These are phyloP conservation scores for Smithsoniella earleae DNA, from an alignment of 163 green algal genomes.

Conservation along the genomic window DNA sequence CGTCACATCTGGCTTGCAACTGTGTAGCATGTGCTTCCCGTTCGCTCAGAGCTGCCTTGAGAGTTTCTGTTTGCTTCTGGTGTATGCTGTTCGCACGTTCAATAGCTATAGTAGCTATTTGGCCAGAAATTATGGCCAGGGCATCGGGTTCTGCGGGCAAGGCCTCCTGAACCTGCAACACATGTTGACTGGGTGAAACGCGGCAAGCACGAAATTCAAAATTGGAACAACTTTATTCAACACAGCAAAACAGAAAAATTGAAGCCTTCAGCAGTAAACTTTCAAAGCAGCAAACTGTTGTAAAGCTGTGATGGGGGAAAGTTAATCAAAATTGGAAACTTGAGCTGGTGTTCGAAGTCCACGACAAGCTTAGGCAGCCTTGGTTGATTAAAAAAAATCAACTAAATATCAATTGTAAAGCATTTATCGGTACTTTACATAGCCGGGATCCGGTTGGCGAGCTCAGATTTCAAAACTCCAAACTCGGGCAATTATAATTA, in stretches of 20 bases:
- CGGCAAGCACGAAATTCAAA: too few species aligned
- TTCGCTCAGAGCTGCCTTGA: neutral
- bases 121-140: neutral
- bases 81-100: slow-evolving; percentile 18
- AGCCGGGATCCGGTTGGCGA: neutral
- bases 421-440: neutral
- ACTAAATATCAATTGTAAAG: neutral
- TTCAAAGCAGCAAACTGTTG: neutral
- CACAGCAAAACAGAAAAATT: neutral
- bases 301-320: neutral
- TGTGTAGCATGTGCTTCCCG: slow-evolving; percentile 14
- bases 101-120: slow-evolving; percentile 4
- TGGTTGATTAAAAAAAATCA: neutral
- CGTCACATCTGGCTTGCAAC: slow-evolving; percentile 11
- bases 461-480: neutral
- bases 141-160: slow-evolving; percentile 13
- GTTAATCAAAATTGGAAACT: neutral
- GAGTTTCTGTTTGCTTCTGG: neutral
- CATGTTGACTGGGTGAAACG: too few species aligned
- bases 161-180: slow-evolving; percentile 8
- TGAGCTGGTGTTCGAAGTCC: neutral
- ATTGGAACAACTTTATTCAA: too few species aligned
- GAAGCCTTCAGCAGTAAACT: neutral
- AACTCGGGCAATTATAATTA: neutral
- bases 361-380: neutral